These are phyloP conservation scores for Penicillium verrucosum DNA, from an alignment of 2,329 filamentous ascomycete species.

Conservation along the genomic window DNA sequence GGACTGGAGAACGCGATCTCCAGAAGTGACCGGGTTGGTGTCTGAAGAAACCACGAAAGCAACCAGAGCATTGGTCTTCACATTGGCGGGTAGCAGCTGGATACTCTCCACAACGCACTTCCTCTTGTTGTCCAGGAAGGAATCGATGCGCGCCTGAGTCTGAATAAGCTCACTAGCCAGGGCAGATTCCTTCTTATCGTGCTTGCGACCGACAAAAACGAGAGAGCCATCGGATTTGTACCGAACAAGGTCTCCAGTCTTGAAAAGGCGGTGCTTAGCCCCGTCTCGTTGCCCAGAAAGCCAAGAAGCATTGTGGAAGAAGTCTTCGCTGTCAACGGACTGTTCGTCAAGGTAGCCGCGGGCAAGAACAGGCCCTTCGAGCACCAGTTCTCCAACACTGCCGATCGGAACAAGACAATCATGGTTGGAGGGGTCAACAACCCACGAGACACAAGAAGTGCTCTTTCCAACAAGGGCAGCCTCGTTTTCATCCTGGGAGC, in stretches of 20 bases:
- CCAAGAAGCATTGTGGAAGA: constrained; percentile 46
- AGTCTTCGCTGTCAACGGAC: constrained; percentile 48
- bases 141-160: constrained; percentile 16
- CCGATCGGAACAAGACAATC: constrained; percentile 36
- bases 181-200: not conserved
- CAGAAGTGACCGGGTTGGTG: not conserved
- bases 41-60: constrained; percentile 22
- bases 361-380: constrained; percentile 50
- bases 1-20: constrained; percentile 9
- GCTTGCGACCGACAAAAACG: constrained; percentile 34
- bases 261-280: constrained; percentile 25
- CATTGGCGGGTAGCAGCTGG: not conserved
- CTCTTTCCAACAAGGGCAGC: constrained; percentile 23
- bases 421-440: constrained; percentile 32
- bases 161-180: constrained; percentile 3
- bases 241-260: constrained; percentile 39
- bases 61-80: constrained; percentile 7
- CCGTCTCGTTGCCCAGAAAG: constrained; percentile 21
- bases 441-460: constrained; percentile 31
- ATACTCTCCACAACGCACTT: constrained; percentile 21
- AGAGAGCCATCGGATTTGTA: constrained; percentile 38
- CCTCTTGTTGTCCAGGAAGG: constrained; percentile 15
- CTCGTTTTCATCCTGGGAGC: not conserved
- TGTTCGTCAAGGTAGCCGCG: constrained; percentile 56
- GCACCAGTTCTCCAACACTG: constrained; percentile 21